phyloP scores from a whole-genome alignment of 129 eudicot species.

The Flaveria sonorensis region DNA sequence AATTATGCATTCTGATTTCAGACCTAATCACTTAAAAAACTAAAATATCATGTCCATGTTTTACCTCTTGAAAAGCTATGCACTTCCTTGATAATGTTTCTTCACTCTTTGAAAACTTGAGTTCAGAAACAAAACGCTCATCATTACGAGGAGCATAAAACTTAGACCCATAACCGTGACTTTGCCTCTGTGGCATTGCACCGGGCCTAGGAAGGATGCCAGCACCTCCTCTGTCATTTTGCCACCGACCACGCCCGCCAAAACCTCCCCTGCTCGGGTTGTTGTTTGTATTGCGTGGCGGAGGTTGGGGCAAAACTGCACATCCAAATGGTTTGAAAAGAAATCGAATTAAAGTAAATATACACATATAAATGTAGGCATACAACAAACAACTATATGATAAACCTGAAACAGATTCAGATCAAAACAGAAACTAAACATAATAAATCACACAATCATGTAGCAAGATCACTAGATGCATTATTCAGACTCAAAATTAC shows the following conservation, averaged over 20 bases:
- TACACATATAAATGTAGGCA: too few relatives aligned
- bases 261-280: constrained; percentile 64
- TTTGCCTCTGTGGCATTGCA: constrained; percentile 68
- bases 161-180: constrained; percentile 61
- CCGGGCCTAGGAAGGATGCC: constrained; percentile 97
- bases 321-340: constrained; percentile 2
- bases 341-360: too few relatives aligned
- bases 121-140: constrained; percentile 96
- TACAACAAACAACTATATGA: background rate
- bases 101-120: constrained; percentile 93
- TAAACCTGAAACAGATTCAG: background rate
- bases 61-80: constrained; percentile 89
- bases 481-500: background rate
- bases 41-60: background rate
- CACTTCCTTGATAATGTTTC: constrained; percentile 87
- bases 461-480: too few relatives aligned
- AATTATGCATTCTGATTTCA: background rate
- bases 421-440: background rate
- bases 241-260: constrained; percentile 89
- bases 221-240: constrained; percentile 89
- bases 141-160: constrained; percentile 62
- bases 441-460: background rate
- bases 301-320: constrained; percentile 78
- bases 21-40: background rate
- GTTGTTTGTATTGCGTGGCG: constrained; percentile 62